Base-by-base conservation (phyloP, 805 yeast species). In the Osmozyma mogii region DNA sequence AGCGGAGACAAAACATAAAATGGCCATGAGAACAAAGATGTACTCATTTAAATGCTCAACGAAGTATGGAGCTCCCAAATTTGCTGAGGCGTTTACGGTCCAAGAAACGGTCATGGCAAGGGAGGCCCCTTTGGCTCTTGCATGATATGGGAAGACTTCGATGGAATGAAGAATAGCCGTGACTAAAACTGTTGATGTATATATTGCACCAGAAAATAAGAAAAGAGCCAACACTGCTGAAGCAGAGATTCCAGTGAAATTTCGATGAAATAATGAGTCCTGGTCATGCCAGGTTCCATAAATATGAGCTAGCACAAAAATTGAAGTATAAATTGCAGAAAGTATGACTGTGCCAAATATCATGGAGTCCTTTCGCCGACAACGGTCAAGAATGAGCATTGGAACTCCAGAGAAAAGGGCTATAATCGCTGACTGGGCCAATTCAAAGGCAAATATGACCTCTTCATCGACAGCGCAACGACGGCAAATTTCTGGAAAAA, bases 91-190 rank as follows among this genome's bases (percentile, higher is more conserved):
- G 36, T 55, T 61, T 6, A 61, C 34, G 1, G 52, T 36, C 75
- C 75, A 71, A 3, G 71, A 65, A 9, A 57, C 9, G 20, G 9
- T 18, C 9, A 7, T 18, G 20, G 7, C 20, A 7, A 7, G 20
- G 20, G 20, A 18, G 7, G 64, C 48, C 0, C 74, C 75, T 38
- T 66, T 69, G 0, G 68, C 50, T 36, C 71, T 63, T 1, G 69
- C 63, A 16, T 50, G 49, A 1, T 49, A 48, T 0, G 72, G 71
- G 24, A 73, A 60, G 4, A 70, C 47, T 39, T 73, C 79, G 28
- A 65, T 60, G 4, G 70, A 58, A 41, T 69, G 72, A 13, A 72
- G 45, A 70, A 70, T 64, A 19, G 73, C 61, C 3, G 62, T 62
- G 24, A 74, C 59, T 1, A 67, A 51, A 9, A 73, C 48, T 1